A percentile compares a stretch with the other conserved stretches of the same genome.
phyloP scores from a whole-genome alignment of 2,329 filamentous ascomycete genomes.

The Pezicula rhizophila region DNA sequence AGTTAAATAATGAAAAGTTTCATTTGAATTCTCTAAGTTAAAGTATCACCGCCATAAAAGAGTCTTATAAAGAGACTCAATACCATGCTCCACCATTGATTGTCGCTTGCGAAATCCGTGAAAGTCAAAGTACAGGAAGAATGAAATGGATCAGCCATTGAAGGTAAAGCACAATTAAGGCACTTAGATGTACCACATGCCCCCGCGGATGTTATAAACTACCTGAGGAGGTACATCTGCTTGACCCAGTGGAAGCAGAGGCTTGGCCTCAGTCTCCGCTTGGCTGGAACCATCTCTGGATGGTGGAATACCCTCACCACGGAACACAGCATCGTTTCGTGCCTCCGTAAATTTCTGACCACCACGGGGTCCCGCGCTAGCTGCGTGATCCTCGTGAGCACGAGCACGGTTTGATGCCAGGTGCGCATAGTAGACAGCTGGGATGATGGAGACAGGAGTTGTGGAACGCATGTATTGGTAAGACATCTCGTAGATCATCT shows the following conservation, averaged over 20 bases:
- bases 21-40: too few relatives aligned
- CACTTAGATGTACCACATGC: background rate
- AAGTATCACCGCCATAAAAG: too few relatives aligned
- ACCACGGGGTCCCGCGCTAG: slow-evolving; percentile 37
- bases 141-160: too few relatives aligned
- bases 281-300: slow-evolving; percentile 15
- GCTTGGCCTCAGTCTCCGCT: slow-evolving; percentile 11
- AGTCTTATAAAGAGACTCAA: too few relatives aligned
- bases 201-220: background rate
- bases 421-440: slow-evolving; percentile 94
- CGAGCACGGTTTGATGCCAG: slow-evolving; percentile 76
- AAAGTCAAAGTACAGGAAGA: too few relatives aligned
- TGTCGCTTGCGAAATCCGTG: too few relatives aligned
- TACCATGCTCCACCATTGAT: too few relatives aligned
- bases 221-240: too few relatives aligned
- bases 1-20: too few relatives aligned
- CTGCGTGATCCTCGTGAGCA: slow-evolving; percentile 56
- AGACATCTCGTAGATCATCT: slow-evolving; percentile 89
- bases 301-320: slow-evolving; percentile 4
- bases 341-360: slow-evolving; percentile 35
- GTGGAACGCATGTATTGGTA: slow-evolving; percentile 92
- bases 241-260: slow-evolving; percentile 21
- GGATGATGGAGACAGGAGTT: slow-evolving; percentile 74
- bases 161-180: too few relatives aligned
- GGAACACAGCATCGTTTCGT: slow-evolving; percentile 13